Percentiles rank a stretch among this genome's conserved stretches.
phyloP scores from a whole-genome alignment of 176 grass and related monocot genomes.

The Zoysia japonica region DNA sequence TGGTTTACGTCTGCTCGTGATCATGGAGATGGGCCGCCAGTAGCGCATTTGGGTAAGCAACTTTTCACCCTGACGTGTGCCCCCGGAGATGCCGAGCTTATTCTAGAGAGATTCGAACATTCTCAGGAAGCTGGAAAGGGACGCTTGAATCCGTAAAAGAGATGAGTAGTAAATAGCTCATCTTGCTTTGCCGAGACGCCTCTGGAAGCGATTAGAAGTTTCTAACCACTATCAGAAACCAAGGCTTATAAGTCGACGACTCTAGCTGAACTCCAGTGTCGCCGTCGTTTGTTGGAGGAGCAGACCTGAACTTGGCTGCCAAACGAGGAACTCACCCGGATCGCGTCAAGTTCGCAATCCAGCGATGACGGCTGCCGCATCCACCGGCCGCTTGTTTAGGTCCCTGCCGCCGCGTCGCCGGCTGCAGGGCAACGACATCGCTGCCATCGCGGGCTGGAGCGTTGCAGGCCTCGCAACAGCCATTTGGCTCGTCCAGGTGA shows the following conservation, averaged over 20 bases:
- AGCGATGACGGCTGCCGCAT: constrained; percentile 12
- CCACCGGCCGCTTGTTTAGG: constrained; percentile 28
- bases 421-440: constrained; percentile 37
- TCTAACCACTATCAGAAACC: no score
- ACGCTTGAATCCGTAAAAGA: background rate
- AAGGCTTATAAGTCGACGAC: background rate
- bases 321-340: background rate
- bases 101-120: constrained; percentile 10
- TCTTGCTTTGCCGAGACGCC: background rate
- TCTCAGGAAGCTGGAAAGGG: background rate
- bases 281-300: no score
- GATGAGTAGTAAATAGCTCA: background rate
- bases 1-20: background rate
- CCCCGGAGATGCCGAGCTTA: background rate
- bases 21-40: background rate
- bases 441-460: constrained; percentile 35
- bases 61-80: background rate
- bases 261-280: background rate
- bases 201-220: background rate
- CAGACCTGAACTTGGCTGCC: background rate
- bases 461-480: constrained; percentile 39
- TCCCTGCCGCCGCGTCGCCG: constrained; percentile 39
- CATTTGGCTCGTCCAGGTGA: constrained; percentile 55
- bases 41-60: background rate
- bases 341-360: background rate